Conservation (phyloP, 2,329 filamentous ascomycete species). For the Paracorniculantispora psalliotae region DNA sequence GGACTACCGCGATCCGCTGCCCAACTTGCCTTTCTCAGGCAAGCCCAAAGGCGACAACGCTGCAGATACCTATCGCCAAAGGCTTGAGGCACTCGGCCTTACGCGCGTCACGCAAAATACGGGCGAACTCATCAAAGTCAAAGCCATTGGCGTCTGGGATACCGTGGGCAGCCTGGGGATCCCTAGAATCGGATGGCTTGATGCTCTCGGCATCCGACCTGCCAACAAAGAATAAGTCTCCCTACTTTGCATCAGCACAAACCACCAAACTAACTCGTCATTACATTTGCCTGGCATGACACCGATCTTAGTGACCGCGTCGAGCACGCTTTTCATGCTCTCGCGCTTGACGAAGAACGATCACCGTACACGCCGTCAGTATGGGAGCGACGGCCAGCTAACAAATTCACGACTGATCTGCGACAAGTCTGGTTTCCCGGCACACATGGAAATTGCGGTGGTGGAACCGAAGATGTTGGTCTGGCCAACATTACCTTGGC, state of each 20-base stretch:
- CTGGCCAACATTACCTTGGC: slow-evolving; percentile 35
- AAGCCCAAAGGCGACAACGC: slow-evolving; percentile 44
- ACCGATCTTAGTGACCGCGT: slow-evolving; percentile 48
- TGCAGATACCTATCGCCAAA: slow-evolving; percentile 37
- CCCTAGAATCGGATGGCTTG: slow-evolving; percentile 40
- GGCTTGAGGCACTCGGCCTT: slow-evolving; percentile 38
- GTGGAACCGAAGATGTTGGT: slow-evolving; percentile 55
- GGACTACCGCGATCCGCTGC: slow-evolving; percentile 43
- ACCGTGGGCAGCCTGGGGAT: slow-evolving; percentile 41
- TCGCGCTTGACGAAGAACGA: slow-evolving; percentile 54
- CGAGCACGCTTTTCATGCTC: slow-evolving; percentile 54
- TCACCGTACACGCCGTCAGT: slow-evolving; percentile 50
- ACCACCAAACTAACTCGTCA: slow-evolving; percentile 25
- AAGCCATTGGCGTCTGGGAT: slow-evolving; percentile 44
- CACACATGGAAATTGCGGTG: slow-evolving; percentile 65
- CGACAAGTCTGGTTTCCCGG: slow-evolving; percentile 64
- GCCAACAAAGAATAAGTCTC: slow-evolving; percentile 43
- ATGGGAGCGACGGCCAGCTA: slow-evolving; percentile 42
- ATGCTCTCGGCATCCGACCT: slow-evolving; percentile 41
- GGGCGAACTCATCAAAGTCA: slow-evolving; percentile 40
- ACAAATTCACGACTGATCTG: slow-evolving; percentile 37
- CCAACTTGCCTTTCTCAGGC: slow-evolving; percentile 39
- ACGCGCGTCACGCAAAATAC: slow-evolving; percentile 38
- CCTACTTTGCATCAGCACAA: slow-evolving; percentile 3
- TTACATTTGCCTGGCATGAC: slow-evolving; percentile 48